phyloP scores from a whole-genome alignment of 208 protist genomes.

The Crithidia mellificae region DNA sequence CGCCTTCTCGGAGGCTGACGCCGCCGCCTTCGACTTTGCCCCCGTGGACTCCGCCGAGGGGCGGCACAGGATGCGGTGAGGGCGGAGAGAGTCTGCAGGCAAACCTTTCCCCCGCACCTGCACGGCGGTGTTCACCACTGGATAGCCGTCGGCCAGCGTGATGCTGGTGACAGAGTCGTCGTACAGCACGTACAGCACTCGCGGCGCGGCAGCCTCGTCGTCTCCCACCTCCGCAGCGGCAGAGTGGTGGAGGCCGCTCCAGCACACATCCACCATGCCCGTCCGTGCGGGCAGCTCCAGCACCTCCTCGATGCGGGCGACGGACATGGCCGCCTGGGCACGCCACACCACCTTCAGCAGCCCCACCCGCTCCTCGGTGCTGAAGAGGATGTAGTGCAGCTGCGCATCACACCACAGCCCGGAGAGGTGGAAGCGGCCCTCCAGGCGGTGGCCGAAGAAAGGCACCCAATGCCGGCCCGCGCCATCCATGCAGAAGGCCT shows the following conservation, averaged over 20 bases:
- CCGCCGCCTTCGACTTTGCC: background rate
- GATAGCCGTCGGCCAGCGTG: slow-evolving; percentile 54
- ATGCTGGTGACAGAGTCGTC: slow-evolving; percentile 67
- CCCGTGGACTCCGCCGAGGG: background rate
- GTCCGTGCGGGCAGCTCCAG: slow-evolving; percentile 50
- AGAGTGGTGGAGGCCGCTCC: slow-evolving; percentile 10
- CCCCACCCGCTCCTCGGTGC: slow-evolving; percentile 80
- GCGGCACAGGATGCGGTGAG: slow-evolving; percentile 26
- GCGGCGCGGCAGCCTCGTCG: too few relatives aligned
- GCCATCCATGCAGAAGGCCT: slow-evolving; percentile 68
- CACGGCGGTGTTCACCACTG: slow-evolving; percentile 43
- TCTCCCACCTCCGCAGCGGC: background rate
- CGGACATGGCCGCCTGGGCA: slow-evolving; percentile 41
- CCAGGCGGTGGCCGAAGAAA: slow-evolving; percentile 69
- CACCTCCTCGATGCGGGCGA: slow-evolving; percentile 61
- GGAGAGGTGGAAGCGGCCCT: slow-evolving; percentile 68
- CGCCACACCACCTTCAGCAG: slow-evolving; percentile 60
- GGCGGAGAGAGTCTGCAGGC: slow-evolving; percentile 25
- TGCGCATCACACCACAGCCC: slow-evolving; percentile 72
- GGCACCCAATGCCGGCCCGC: slow-evolving; percentile 56
- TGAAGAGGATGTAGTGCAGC: slow-evolving; percentile 68
- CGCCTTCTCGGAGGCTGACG: too few relatives aligned
- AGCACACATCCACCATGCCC: slow-evolving; percentile 68
- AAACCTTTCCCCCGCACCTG: slow-evolving; percentile 25
- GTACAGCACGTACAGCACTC: slow-evolving; percentile 55